Base-by-base conservation (phyloP, 371 early-diverging fungal species). In the Apophysomyces ossiformis region DNA sequence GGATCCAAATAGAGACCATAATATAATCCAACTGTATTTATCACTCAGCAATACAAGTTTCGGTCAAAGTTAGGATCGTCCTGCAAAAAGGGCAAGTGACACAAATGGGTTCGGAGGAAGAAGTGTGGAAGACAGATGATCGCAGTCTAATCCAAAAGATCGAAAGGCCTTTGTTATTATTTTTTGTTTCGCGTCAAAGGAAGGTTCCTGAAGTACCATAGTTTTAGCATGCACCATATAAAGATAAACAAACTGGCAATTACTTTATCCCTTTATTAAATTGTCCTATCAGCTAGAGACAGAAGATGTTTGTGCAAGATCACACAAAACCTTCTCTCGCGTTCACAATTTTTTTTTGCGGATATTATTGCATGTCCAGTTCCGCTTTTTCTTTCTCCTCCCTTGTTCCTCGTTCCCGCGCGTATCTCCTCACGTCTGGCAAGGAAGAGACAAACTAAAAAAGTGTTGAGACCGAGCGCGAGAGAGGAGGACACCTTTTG, bases 221-320 rank as follows among this genome's bases (percentile, higher is more conserved):
- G 32, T 26, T 26, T 26, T 26, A 26, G 16, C 21, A 21, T 8
- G 54, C 21, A 21, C 54, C 54, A 50, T 50, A 50, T 50, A 50
- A 50, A 50, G 54, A 50, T 50, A 50, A 50, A 50, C 54, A 50
- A 50, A 26, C 9, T 18, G 9, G 54, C 21, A 21, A 9, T 50
- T 26, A 50, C 54, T 50, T 50, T 50, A 50, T 50, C 54, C 54
- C 54, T 50, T 50, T 16, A 50, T 50, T 50, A 50, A 50, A 50
- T 50, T 50, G 21, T 50, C 21, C 54, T 50, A 50, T 50, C 54
- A 26, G 54, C 54, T 9, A 16, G 18, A 50, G 54, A 9, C 21
- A 12, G 18, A 16, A 21, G 21, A 21, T 32, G 54, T 50, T 50
- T 50, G 54, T 50, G 54, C 54, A 21, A 50, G 54, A 50, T 50